Evolutionary conservation across 768 basidiomycete genomes (phyloP).

Genomic region (Lentinus tigrinus): DNA sequence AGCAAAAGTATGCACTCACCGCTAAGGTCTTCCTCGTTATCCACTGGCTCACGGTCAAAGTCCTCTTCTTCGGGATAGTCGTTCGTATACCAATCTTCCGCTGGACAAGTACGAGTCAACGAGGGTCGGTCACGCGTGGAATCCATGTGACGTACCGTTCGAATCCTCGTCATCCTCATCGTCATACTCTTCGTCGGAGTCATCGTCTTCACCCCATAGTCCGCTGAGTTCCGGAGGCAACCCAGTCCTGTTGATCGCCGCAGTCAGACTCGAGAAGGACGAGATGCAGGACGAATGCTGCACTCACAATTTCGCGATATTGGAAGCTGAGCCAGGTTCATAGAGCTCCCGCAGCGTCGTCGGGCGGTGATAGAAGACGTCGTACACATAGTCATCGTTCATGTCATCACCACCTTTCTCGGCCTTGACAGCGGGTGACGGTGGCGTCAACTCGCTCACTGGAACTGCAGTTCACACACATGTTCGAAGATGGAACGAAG

Average conservation of each 20-base stretch:
- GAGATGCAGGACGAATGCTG: background rate
- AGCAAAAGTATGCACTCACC: conserved; percentile 2
- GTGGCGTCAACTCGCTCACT: conserved; percentile 33
- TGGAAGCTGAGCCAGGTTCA: conserved; percentile 42
- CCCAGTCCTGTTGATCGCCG: conserved; percentile 51
- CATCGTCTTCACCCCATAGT: conserved; percentile 49
- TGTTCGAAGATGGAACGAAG: background rate
- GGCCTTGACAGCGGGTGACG: background rate
- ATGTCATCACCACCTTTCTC: conserved; percentile 4
- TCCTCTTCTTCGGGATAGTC: conserved; percentile 72
- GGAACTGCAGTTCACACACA: background rate
- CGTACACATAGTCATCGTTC: conserved; percentile 77
- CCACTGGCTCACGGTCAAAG: background rate
- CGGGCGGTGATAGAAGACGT: conserved; percentile 76
- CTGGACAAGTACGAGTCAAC: conserved; percentile 33
- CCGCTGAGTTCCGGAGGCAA: conserved; percentile 58
- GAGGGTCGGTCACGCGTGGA: background rate
- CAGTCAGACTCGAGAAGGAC: too few species aligned
- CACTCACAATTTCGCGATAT: conserved; percentile 66
- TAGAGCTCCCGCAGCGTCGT: conserved; percentile 60
- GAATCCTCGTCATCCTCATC: conserved; percentile 79
- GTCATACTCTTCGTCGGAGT: too few species aligned
- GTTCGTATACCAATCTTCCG: conserved; percentile 82
- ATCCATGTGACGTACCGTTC: conserved; percentile 51
- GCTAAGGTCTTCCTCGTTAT: conserved; percentile 16